Evolutionary conservation across 106 monocot genomes (phyloP), one percentile per base, ranked within the genome.

Genomic region (Dendrobium chrysotoxum): DNA sequence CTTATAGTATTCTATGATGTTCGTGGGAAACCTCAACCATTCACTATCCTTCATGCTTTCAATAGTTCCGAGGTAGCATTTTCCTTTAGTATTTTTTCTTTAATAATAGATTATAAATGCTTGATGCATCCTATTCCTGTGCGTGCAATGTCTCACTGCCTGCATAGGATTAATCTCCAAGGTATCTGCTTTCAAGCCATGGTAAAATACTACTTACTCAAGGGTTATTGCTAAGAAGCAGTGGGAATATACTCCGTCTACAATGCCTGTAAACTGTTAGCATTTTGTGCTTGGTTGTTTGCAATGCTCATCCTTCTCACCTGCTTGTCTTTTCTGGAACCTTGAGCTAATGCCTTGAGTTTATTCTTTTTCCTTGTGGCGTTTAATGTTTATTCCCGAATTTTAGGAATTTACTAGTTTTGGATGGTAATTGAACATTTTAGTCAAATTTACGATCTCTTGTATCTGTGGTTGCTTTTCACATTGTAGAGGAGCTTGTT

Each of bases 1-100:
- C 92, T 82, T 47, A 80, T 98, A 47, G 89, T 98, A 47, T 98
- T 98, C 72, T 94, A 90, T 91, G 94, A 94, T 82, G 86, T 98
- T 47, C 86, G 97, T 11, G 97, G 92, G 79, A 98, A 88, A 81
- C 94, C 90, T 81, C 92, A 98, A 78, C 89, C 97, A 58, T 84
- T 98, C 77, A 91, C 90, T 41, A 80, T 85, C 81, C 91, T 98
- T 84, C 86, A 91, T 83, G 94, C 97, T 80, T 98, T 91, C 78
- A 88, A 82, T 85, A 91, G 81, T 84, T 89, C 89, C 41, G 97
- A 95, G 97, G 94, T 98, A 90, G 28, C 25, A 41, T 41, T 72
- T 50, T 77, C 30, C 64, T 85, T 38, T 25, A 46, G 21, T 53
- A 9, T 6, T 53, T 41, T 44, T 80, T 23, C 31, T 40, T 72